A percentile compares a stretch with the other conserved stretches of the same genome.
phyloP scores from a whole-genome alignment of 1,284 basidiomycete species.

The Afroboletus lepidellus region DNA sequence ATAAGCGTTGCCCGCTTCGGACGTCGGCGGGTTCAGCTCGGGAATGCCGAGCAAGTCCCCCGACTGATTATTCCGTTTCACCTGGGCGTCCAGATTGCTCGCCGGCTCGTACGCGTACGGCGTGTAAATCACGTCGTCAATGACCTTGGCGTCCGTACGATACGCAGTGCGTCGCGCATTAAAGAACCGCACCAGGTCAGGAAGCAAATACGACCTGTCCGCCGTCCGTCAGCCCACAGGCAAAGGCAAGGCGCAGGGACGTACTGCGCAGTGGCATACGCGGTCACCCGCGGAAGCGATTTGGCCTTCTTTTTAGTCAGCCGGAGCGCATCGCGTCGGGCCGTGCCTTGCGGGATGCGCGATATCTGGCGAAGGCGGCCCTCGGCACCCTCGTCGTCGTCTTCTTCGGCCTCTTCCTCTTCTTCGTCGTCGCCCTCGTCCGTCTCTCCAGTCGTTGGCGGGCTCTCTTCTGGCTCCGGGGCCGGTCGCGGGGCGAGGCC shows the following conservation, averaged over 20 bases:
- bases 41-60: constrained; percentile 74
- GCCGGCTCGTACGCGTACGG: constrained; percentile 70
- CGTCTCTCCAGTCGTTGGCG: constrained; percentile 59
- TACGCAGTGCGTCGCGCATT: constrained; percentile 79
- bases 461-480: constrained; percentile 45
- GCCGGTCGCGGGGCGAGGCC: constrained; percentile 53
- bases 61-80: constrained; percentile 32
- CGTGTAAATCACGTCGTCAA: constrained; percentile 83
- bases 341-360: constrained; percentile 92
- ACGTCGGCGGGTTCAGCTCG: constrained; percentile 46
- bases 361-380: constrained; percentile 85
- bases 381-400: constrained; percentile 66
- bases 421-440: constrained; percentile 75
- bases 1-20: constrained; percentile 37
- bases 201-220: constrained; percentile 81
- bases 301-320: constrained; percentile 94
- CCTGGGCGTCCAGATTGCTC: constrained; percentile 31
- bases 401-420: constrained; percentile 65
- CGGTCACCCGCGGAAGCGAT: constrained; percentile 90
- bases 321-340: constrained; percentile 84
- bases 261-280: constrained; percentile 91
- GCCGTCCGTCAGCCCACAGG: neutral
- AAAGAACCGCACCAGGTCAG: constrained; percentile 86
- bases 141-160: constrained; percentile 77
- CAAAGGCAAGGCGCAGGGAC: constrained; percentile 21